phyloP scores from a whole-genome alignment of 495 filamentous ascomycete genomes.

The Xylaria grammica region DNA sequence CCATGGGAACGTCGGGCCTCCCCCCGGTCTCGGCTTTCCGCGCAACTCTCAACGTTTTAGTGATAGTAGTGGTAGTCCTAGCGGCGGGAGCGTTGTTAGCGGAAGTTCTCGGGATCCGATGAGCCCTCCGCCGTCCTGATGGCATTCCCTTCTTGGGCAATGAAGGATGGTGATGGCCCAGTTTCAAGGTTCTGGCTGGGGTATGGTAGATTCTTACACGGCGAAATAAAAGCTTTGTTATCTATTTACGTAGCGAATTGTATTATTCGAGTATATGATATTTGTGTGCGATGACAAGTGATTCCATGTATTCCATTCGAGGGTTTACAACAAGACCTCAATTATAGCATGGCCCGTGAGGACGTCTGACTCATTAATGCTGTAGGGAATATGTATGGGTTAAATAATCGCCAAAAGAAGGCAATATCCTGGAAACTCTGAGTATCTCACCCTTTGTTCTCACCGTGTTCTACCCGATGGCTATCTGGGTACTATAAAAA shows the following conservation, averaged over 20 bases:
- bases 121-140: constrained; percentile 32
- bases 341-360: too few relatives aligned
- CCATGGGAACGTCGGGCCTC: constrained; percentile 23
- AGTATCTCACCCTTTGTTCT: too few relatives aligned
- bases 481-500: too few relatives aligned
- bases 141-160: constrained; percentile 3
- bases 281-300: neutral
- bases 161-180: neutral
- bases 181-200: neutral
- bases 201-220: neutral
- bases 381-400: too few relatives aligned
- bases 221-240: constrained; percentile 26
- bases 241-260: neutral
- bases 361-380: too few relatives aligned
- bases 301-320: neutral
- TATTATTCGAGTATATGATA: constrained; percentile 7
- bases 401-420: too few relatives aligned
- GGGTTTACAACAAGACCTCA: too few relatives aligned
- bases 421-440: too few relatives aligned
- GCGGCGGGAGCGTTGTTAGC: constrained; percentile 30
- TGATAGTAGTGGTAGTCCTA: constrained; percentile 31
- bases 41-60: constrained; percentile 25
- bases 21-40: constrained; percentile 32
- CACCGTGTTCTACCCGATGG: too few relatives aligned
- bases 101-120: constrained; percentile 34